A percentile compares a stretch with the other conserved stretches of the same genome.
Conservation (phyloP, 2,329 filamentous ascomycete genomes). For the Phaeosphaeria sp. region DNA sequence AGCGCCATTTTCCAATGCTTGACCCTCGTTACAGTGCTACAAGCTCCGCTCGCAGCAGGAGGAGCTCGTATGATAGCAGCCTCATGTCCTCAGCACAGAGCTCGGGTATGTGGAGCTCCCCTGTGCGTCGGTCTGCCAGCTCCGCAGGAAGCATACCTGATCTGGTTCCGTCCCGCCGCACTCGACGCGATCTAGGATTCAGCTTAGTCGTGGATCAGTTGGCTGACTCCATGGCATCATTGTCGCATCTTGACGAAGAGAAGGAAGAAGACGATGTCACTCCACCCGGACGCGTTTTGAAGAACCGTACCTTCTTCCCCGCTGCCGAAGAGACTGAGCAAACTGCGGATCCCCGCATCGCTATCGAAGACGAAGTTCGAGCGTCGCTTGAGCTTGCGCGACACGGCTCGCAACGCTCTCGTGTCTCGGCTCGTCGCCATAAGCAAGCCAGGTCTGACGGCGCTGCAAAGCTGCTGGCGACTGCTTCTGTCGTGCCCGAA, state of each 20-base stretch:
- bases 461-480: slow-evolving; percentile 37
- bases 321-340: slow-evolving; percentile 29
- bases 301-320: slow-evolving; percentile 40
- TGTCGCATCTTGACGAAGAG: slow-evolving; percentile 33
- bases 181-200: slow-evolving; percentile 36
- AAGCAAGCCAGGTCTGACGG: slow-evolving; percentile 44
- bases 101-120: slow-evolving; percentile 43
- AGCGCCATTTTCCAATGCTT: slow-evolving; percentile 56
- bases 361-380: slow-evolving; percentile 29
- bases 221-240: slow-evolving; percentile 39
- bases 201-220: slow-evolving; percentile 41
- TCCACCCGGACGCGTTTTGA: slow-evolving; percentile 33
- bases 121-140: slow-evolving; percentile 45
- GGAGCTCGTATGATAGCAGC: slow-evolving; percentile 64
- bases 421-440: slow-evolving; percentile 26
- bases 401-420: slow-evolving; percentile 30
- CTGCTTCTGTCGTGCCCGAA: slow-evolving; percentile 10
- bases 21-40: slow-evolving; percentile 48
- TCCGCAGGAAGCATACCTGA: slow-evolving; percentile 49
- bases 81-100: slow-evolving; percentile 53
- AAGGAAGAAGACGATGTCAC: slow-evolving; percentile 39
- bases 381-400: slow-evolving; percentile 36
- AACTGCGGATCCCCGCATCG: slow-evolving; percentile 2
- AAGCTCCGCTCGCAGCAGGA: slow-evolving; percentile 57
- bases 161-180: slow-evolving; percentile 44